phyloP scores from a whole-genome alignment of 2,329 filamentous ascomycete species.

The Aureobasidium sp. region DNA sequence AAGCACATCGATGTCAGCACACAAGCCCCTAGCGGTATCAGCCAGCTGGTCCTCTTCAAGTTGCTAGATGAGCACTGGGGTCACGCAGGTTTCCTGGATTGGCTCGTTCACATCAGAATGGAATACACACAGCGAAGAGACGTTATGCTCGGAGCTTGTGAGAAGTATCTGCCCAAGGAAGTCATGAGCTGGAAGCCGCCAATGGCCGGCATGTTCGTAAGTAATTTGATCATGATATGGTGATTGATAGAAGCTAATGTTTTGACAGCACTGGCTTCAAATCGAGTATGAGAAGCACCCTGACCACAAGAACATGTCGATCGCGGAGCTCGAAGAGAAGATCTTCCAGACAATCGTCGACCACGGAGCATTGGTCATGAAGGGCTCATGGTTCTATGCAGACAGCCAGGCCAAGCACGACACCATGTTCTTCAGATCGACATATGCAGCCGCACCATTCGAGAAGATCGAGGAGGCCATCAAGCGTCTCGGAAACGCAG shows the following conservation, averaged over 20 bases:
- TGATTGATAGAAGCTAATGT: background rate
- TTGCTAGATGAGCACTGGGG: constrained; percentile 92
- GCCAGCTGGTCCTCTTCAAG: constrained; percentile 78
- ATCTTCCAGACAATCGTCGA: constrained; percentile 73
- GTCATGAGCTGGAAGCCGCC: constrained; percentile 75
- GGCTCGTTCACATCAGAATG: constrained; percentile 73
- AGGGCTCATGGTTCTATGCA: constrained; percentile 86
- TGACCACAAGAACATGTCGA: constrained; percentile 40
- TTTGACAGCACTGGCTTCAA: constrained; percentile 55
- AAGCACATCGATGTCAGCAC: constrained; percentile 75
- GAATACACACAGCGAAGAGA: constrained; percentile 77
- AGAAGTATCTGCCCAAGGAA: constrained; percentile 62
- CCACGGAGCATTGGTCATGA: constrained; percentile 68
- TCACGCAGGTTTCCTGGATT: constrained; percentile 78
- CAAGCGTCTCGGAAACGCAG: constrained; percentile 60
- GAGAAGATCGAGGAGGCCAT: constrained; percentile 43
- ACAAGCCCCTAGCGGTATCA: constrained; percentile 78
- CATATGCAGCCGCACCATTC: constrained; percentile 68
- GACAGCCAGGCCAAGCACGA: constrained; percentile 50
- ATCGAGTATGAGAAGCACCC: constrained; percentile 62
- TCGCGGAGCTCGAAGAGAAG: constrained; percentile 67
- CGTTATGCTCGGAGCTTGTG: constrained; percentile 68
- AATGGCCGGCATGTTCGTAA: constrained; percentile 77
- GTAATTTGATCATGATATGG: background rate
- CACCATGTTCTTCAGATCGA: constrained; percentile 80